These are phyloP conservation scores for Breviolum minutum DNA, from an alignment of 73 alveolate species.

Conservation along the genomic window DNA sequence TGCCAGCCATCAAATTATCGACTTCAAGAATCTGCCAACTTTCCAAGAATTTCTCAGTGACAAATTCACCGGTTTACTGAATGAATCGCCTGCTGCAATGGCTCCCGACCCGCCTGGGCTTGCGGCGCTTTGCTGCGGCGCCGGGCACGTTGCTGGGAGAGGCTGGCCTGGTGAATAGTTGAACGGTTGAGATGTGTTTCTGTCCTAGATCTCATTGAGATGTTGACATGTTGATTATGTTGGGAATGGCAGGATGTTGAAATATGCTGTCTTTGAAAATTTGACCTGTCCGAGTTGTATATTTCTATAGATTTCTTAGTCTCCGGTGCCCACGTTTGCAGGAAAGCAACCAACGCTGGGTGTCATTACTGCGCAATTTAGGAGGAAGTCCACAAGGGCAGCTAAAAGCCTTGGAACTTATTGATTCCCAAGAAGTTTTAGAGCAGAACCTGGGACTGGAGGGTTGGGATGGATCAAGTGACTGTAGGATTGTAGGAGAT, in stretches of 20 bases:
- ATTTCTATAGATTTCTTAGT: too few relatives aligned
- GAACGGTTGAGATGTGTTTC: not conserved
- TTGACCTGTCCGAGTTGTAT: too few relatives aligned
- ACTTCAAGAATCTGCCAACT: too few relatives aligned
- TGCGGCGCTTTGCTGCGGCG: not conserved
- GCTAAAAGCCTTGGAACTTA: conserved; percentile 11
- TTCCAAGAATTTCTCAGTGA: too few relatives aligned
- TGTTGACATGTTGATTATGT: not conserved
- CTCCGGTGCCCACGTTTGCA: too few relatives aligned
- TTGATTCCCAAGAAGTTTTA: conserved; percentile 7
- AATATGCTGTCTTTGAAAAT: too few relatives aligned
- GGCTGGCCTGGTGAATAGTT: not conserved
- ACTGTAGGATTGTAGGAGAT: too few relatives aligned
- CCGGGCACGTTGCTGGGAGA: not conserved
- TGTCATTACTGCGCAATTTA: not conserved
- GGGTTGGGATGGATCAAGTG: not conserved
- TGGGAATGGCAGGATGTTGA: not conserved
- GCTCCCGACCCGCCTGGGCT: not conserved
- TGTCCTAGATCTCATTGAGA: not conserved
- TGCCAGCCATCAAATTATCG: too few relatives aligned
- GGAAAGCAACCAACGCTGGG: conserved; percentile 9
- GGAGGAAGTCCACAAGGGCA: not conserved
- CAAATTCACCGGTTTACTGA: not conserved
- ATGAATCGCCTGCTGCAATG: not conserved
- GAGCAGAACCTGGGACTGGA: not conserved